These are phyloP conservation scores for Nicotiana undulata DNA, from an alignment of 257 asterid genomes.

Conservation along the genomic window DNA sequence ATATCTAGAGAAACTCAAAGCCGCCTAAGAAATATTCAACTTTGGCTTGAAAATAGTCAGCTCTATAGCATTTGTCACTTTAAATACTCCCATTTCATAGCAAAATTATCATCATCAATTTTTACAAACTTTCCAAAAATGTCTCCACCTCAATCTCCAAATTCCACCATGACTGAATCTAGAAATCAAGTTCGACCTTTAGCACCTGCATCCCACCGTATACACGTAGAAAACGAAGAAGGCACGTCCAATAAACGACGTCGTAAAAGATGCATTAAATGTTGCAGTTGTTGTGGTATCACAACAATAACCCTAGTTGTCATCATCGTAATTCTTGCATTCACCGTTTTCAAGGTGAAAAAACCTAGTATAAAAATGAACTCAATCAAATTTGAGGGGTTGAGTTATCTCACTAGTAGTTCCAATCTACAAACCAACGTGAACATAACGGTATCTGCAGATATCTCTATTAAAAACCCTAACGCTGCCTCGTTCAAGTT, in stretches of 20 bases:
- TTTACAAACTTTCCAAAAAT: neutral
- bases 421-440: conserved; percentile 11
- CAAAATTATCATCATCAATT: neutral
- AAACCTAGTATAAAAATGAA: conserved; percentile 17
- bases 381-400: conserved; percentile 11
- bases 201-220: neutral
- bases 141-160: neutral
- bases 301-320: conserved; percentile 1
- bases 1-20: neutral
- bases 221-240: neutral
- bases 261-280: conserved; percentile 21
- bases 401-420: neutral
- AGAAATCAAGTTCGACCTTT: neutral
- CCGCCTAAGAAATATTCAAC: neutral
- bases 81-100: too few species aligned
- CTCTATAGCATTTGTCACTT: too few species aligned
- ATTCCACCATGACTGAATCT: neutral
- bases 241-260: neutral
- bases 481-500: conserved; percentile 25
- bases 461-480: conserved; percentile 23
- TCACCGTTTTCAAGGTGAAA: conserved; percentile 26
- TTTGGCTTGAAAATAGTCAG: neutral
- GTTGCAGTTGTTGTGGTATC: conserved; percentile 27
- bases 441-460: conserved; percentile 15
- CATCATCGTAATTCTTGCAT: conserved; percentile 5